Base-by-base conservation (phyloP, 2,329 filamentous ascomycete genomes). In the Penicillium fuscoglaucum region DNA sequence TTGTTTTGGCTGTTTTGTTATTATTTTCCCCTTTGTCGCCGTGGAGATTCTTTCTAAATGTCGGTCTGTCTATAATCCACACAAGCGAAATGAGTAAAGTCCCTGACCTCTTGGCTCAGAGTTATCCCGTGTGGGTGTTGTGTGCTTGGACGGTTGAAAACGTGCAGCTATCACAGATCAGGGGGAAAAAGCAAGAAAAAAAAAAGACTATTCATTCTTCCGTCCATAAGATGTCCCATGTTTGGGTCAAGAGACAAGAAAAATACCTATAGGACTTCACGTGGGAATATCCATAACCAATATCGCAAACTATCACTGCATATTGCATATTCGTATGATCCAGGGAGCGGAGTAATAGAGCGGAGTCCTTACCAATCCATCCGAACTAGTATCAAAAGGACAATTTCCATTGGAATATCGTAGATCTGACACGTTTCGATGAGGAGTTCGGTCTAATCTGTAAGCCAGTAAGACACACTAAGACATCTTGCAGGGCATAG, bases 391-490 rank as follows among this genome's bases (percentile, higher is more conserved):
- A 37, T 19, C 17, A 29, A 46, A 24, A 28, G 19, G 6, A 46
- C 3, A 45, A 24, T 24, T 47, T 7, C 13, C 13, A 10, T 35
- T 19, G 6, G 13, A 33, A 26, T 43, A 44, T 58, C 51, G 40
- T 40, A 66, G 65, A 67, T 66, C 64, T 61, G 57, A 61, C 57
- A 62, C 55, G 50, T 43, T 55, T 40, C 63, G 65, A 67, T 67
- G 63, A 62, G 62, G 56, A 63, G 65, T 65, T 67, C 63, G 62
- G 59, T 37, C 31, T 3, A 35, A 48, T 35, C 29, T 24, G 29
- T 35, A 24, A 24, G 3, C 28, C 29, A 37, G 21, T 35, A 17
- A 35, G 13, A 46, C 10, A 41, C 12, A 33, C n/a, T n/a, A 46
- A 31, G 31, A 35, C 26, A 44, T 28, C 45, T 39, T 58, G 41